phyloP scores from a whole-genome alignment of 139 green algal genomes.

The Tetraselmis chui region DNA sequence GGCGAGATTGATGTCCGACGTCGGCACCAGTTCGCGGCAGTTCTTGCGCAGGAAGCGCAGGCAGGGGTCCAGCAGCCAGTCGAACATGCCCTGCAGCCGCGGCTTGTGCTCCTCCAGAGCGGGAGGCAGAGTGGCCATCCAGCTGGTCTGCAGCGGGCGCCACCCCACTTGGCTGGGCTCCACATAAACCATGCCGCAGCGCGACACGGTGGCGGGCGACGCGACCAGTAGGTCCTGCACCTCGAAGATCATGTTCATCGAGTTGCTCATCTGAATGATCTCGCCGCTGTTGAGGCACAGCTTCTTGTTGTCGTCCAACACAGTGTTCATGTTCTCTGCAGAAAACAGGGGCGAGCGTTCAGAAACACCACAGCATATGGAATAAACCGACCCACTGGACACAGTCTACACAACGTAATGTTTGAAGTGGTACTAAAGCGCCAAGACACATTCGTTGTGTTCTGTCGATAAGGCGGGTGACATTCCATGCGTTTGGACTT shows the following conservation, averaged over 20 bases:
- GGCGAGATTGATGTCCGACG: slow-evolving; percentile 52
- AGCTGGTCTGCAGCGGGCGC: slow-evolving; percentile 36
- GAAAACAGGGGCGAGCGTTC: too few species aligned
- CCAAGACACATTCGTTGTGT: too few species aligned
- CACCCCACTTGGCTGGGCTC: slow-evolving; percentile 41
- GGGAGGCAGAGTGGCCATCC: slow-evolving; percentile 30
- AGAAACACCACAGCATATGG: too few species aligned
- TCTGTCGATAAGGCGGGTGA: too few species aligned
- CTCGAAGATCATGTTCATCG: slow-evolving; percentile 47
- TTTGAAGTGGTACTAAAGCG: too few species aligned
- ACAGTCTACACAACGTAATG: too few species aligned
- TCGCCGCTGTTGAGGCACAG: slow-evolving; percentile 68
- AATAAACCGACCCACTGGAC: too few species aligned
- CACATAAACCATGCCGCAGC: slow-evolving; percentile 42
- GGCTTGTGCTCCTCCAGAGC: slow-evolving; percentile 2
- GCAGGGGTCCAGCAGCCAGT: slow-evolving; percentile 61
- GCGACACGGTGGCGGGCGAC: slow-evolving; percentile 29
- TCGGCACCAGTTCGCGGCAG: slow-evolving; percentile 52
- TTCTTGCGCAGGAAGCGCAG: slow-evolving; percentile 43
- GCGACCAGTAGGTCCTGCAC: slow-evolving; percentile 33
- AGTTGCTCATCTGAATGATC: slow-evolving; percentile 61
- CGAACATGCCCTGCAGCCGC: slow-evolving; percentile 28
- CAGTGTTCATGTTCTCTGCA: slow-evolving; percentile 70
- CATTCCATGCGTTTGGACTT: too few species aligned
- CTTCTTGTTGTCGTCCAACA: slow-evolving; percentile 85